phyloP scores from a whole-genome alignment of 257 asterid genomes.

The Solanum medicagineum region DNA sequence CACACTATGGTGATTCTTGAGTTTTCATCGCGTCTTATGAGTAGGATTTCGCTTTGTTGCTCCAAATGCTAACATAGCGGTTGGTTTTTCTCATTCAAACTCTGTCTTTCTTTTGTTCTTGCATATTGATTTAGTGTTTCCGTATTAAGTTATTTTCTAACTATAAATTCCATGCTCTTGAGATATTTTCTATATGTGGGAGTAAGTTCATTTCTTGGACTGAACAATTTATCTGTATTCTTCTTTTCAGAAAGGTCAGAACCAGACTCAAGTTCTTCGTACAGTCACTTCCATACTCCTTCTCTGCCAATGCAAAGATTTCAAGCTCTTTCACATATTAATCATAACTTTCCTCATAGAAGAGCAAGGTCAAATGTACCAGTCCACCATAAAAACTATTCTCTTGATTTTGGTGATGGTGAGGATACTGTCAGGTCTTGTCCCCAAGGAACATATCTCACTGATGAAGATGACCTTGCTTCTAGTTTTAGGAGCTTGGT shows the following conservation, averaged over 20 bases:
- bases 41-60: neutral
- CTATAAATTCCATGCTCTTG: neutral
- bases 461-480: slow-evolving; percentile 3
- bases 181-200: neutral
- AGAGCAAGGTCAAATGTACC: slow-evolving; percentile 26
- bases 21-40: neutral
- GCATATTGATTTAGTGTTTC: neutral
- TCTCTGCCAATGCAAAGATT: slow-evolving; percentile 56
- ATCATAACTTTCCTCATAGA: slow-evolving; percentile 42
- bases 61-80: neutral
- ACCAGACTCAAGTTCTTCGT: slow-evolving; percentile 27
- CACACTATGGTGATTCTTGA: neutral
- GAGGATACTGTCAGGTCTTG: slow-evolving; percentile 6
- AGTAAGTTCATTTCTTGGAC: neutral
- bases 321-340: slow-evolving; percentile 54
- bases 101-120: neutral
- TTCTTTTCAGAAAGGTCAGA: slow-evolving; percentile 48
- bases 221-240: neutral
- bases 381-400: slow-evolving; percentile 2
- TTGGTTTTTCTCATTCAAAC: neutral
- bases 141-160: neutral
- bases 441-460: slow-evolving; percentile 6
- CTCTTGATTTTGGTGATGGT: slow-evolving; percentile 9
- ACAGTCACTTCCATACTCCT: slow-evolving; percentile 27
- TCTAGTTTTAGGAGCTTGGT: slow-evolving; percentile 31